Evolutionary conservation across 179 eudicot genomes (phyloP), one percentile per base, ranked within the genome.

Genomic region (Silene noctiflora): DNA sequence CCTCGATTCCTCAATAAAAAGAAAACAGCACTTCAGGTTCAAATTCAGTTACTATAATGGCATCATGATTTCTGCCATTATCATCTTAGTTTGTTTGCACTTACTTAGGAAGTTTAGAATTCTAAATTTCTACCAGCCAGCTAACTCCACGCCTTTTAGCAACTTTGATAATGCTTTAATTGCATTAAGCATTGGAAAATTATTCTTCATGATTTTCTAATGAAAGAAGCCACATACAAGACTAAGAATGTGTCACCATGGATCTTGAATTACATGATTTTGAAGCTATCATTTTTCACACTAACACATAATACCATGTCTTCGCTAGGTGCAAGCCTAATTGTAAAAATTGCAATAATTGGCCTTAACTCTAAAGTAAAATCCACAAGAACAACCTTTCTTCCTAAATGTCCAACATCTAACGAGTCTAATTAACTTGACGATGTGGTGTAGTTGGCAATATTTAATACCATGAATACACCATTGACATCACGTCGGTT

Each of bases 121-220:
- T 35, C 24, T 2, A 35, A 35, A 19, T 1, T 29, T 67, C 14
- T 17, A 7, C 71, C 20, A 3, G 55, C 4, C 14, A 22, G 66
- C 66, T 10, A 0, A 61, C 66, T 61, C 16, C 14, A 61, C 17
- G 1, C 66, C 66, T 61, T 61, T 21, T 61, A 2, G 65, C 27
- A 11, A 24, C 66, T 24, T 24, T 61, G 66, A 61, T 61, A 61
- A 21, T 22, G 65, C 31, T 61, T 22, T 61, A 21, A 29, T 61
- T 61, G 65, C 25, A 61, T 61, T 61, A 61, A 61, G 65, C 65
- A 61, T 6, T 61, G 66, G 14, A 61, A 58, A 21, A 20, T 61
- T 61, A 20, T 24, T 17, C 13, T 61, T 61, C 24, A 55, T 55
- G 59, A 55, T 17, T 16, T 55, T 55, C 59, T 3, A 55, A 17